These are phyloP conservation scores for Alternaria panax DNA, from an alignment of 2,329 filamentous ascomycete species.

Conservation along the genomic window DNA sequence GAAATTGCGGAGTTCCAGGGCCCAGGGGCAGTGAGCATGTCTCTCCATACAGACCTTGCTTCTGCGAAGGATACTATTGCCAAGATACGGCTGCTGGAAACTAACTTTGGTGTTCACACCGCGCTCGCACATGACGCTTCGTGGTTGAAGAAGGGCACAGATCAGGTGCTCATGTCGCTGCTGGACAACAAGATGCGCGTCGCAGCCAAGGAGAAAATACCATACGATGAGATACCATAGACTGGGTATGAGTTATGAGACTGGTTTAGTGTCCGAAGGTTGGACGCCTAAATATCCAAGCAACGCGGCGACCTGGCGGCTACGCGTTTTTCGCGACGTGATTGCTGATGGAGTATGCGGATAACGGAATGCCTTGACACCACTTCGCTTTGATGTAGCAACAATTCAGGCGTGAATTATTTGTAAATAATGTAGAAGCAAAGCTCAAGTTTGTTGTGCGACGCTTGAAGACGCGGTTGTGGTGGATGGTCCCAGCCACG, in stretches of 20 bases:
- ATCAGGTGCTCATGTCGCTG: constrained; percentile 40
- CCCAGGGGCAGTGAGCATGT: constrained; percentile 30
- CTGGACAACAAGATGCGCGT: constrained; percentile 35
- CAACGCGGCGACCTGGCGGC: not conserved
- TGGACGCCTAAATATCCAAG: not conserved
- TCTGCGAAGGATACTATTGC: constrained; percentile 39
- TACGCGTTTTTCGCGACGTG: not conserved
- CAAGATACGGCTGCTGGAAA: constrained; percentile 36
- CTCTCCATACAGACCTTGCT: constrained; percentile 37
- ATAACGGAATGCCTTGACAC: not conserved
- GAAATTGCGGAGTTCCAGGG: constrained; percentile 40
- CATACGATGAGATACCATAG: constrained; percentile 20
- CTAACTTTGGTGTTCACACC: constrained; percentile 32
- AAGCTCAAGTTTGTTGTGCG: not conserved
- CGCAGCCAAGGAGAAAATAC: constrained; percentile 32
- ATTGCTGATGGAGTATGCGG: not conserved
- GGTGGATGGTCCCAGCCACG: not conserved
- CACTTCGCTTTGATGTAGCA: not conserved
- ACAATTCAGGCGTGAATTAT: not conserved
- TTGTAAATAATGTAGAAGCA: not conserved
- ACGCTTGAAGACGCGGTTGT: not conserved
- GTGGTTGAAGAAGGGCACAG: constrained; percentile 37
- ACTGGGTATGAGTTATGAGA: not conserved
- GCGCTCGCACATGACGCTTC: constrained; percentile 42
- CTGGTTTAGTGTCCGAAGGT: not conserved